phyloP scores from a whole-genome alignment of 1,284 basidiomycete genomes.

The Dichomitus squalens region DNA sequence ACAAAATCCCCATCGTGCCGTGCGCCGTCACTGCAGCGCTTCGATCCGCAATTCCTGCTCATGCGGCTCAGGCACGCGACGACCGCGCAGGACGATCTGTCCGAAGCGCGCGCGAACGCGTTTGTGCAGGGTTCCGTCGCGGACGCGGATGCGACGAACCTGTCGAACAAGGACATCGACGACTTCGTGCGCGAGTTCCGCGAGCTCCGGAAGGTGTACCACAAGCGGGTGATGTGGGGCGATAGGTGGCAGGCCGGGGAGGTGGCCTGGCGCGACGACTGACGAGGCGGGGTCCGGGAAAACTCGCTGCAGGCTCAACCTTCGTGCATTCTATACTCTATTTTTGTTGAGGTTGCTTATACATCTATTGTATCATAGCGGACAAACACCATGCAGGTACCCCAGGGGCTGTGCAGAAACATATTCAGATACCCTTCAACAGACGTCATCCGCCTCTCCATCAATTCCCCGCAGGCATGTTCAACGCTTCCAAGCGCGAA shows the following conservation, averaged over 20 bases:
- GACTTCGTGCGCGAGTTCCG: conserved; percentile 89
- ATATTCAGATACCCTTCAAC: neutral
- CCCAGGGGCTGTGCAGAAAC: conserved; percentile 2
- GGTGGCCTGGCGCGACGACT: conserved; percentile 66
- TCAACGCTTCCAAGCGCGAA: neutral
- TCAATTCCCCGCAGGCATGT: neutral
- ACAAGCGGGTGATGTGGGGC: conserved; percentile 88
- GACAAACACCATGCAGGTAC: neutral
- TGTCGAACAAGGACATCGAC: conserved; percentile 67
- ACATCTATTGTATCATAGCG: conserved; percentile 16
- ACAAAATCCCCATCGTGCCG: no score
- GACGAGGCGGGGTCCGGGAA: conserved; percentile 2
- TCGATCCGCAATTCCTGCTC: conserved; percentile 82
- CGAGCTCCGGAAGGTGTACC: conserved; percentile 82
- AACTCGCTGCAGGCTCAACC: neutral
- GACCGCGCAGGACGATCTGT: conserved; percentile 85
- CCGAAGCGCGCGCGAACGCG: conserved; percentile 77
- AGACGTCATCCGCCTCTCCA: neutral
- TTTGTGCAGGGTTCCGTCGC: conserved; percentile 68
- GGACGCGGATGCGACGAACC: conserved; percentile 34
- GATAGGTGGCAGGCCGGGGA: conserved; percentile 84
- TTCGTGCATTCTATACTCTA: conserved; percentile 2
- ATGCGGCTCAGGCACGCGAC: conserved; percentile 85
- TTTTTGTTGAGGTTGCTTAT: conserved; percentile 5
- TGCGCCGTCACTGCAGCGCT: conserved; percentile 67